Percentiles rank a stretch among this genome's conserved stretches.
Evolutionary conservation across 805 yeast species (phyloP).

Genomic region (Spathaspora arborariae): DNA sequence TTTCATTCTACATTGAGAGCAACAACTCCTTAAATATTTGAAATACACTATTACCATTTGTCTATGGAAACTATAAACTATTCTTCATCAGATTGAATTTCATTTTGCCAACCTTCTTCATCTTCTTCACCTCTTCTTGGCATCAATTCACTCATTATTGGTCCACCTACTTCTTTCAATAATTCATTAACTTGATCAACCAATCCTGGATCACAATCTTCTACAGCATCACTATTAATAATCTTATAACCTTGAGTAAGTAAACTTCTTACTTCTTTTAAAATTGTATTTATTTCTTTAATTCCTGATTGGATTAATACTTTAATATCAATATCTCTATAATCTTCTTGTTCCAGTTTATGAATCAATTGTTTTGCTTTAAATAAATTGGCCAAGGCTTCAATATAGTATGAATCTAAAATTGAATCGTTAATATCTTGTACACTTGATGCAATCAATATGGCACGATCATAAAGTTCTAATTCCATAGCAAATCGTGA

Average conservation of each 20-base stretch:
- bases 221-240: slow-evolving; percentile 30
- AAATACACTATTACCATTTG: not conserved
- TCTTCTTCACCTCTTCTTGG: slow-evolving; percentile 29
- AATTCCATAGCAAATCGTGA: slow-evolving; percentile 76
- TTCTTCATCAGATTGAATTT: slow-evolving; percentile 39
- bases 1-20: too few species aligned
- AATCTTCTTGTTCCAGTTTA: slow-evolving; percentile 37
- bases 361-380: slow-evolving; percentile 24
- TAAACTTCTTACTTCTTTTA: slow-evolving; percentile 41
- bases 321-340: slow-evolving; percentile 35
- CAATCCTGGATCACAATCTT: slow-evolving; percentile 58
- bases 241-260: slow-evolving; percentile 45
- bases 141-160: slow-evolving; percentile 38
- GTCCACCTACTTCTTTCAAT: slow-evolving; percentile 60
- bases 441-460: slow-evolving; percentile 58
- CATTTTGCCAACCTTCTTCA: slow-evolving; percentile 53
- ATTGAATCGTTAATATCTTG: slow-evolving; percentile 83
- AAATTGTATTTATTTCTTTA: slow-evolving; percentile 23
- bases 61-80: not conserved
- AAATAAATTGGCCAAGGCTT: slow-evolving; percentile 69
- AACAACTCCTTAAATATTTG: too few species aligned
- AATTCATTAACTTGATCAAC: slow-evolving; percentile 48
- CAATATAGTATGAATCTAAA: slow-evolving; percentile 77
- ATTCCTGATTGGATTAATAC: slow-evolving; percentile 15
- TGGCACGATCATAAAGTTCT: slow-evolving; percentile 63